phyloP scores from a whole-genome alignment of 257 asterid species.

The Salvia splendens region DNA sequence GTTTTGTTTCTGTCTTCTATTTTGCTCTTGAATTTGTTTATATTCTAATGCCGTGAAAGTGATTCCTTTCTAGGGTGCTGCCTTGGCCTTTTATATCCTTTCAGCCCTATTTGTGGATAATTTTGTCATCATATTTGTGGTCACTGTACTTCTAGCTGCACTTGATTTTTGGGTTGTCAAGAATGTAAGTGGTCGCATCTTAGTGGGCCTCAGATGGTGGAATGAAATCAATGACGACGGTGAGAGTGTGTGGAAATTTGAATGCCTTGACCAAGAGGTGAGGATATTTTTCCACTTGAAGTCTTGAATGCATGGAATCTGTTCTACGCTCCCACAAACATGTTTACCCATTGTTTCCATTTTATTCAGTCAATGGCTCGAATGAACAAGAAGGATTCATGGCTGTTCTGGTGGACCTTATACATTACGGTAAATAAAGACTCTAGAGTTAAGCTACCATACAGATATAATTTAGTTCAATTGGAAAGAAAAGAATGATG shows the following conservation, averaged over 20 bases:
- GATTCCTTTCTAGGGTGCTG: constrained; percentile 68
- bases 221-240: constrained; percentile 85
- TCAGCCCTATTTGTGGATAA: constrained; percentile 82
- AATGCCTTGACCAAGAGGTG: constrained; percentile 81
- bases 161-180: constrained; percentile 98
- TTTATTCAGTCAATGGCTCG: constrained; percentile 77
- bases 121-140: constrained; percentile 91
- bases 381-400: constrained; percentile 96
- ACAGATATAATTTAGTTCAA: constrained; percentile 20
- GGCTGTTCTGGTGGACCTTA: constrained; percentile 99
- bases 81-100: constrained; percentile 90
- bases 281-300: constrained; percentile 26
- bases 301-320: constrained; percentile 4
- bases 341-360: constrained; percentile 24
- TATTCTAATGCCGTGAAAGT: constrained; percentile 25
- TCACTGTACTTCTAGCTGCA: constrained; percentile 88
- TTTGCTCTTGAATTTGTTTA: constrained; percentile 18
- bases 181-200: constrained; percentile 95
- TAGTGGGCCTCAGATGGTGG: constrained; percentile 99
- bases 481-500: not conserved
- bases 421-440: constrained; percentile 71
- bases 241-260: constrained; percentile 95
- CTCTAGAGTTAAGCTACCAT: constrained; percentile 15
- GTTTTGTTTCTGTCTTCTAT: constrained; percentile 30
- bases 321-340: constrained; percentile 11